Percentiles rank a stretch among this genome's conserved stretches.
These are phyloP conservation scores for Acanthamoeba culbertsoni DNA, from an alignment of 208 protist species.

Conservation along the genomic window DNA sequence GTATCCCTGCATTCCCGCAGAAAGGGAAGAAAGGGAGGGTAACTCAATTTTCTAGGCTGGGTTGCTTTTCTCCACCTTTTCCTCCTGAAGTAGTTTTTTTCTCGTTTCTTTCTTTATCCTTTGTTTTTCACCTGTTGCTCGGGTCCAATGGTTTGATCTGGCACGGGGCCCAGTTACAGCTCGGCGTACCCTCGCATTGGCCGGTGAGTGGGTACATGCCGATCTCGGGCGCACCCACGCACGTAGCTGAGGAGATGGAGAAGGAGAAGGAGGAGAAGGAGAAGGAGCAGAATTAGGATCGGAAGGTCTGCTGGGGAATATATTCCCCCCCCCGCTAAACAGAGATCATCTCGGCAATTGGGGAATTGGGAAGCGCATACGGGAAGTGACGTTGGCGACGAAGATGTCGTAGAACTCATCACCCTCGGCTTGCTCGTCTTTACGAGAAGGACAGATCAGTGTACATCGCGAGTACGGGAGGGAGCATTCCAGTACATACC, in stretches of 20 bases:
- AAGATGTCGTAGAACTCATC: neutral
- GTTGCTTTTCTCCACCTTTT: no score
- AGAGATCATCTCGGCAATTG: neutral
- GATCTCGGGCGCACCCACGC: neutral
- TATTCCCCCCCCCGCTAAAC: neutral
- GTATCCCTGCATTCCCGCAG: neutral
- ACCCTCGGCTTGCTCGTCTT: neutral
- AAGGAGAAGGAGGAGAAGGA: no score
- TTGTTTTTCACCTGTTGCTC: neutral
- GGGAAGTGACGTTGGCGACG: neutral
- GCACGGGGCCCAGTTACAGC: conserved; percentile 38
- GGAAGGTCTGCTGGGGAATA: neutral
- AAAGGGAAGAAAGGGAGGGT: no score
- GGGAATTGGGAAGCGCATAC: neutral
- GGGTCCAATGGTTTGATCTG: neutral
- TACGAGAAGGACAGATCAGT: neutral
- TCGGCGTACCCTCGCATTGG: neutral
- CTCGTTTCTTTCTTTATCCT: no score
- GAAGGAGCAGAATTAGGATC: no score
- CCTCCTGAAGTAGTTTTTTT: no score
- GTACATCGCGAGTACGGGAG: neutral
- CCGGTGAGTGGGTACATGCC: neutral
- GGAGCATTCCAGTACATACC: neutral
- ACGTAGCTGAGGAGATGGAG: neutral
- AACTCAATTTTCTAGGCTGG: no score